These are phyloP conservation scores for Gossypium turneri DNA, from an alignment of 345 rosid genomes.

Conservation along the genomic window DNA sequence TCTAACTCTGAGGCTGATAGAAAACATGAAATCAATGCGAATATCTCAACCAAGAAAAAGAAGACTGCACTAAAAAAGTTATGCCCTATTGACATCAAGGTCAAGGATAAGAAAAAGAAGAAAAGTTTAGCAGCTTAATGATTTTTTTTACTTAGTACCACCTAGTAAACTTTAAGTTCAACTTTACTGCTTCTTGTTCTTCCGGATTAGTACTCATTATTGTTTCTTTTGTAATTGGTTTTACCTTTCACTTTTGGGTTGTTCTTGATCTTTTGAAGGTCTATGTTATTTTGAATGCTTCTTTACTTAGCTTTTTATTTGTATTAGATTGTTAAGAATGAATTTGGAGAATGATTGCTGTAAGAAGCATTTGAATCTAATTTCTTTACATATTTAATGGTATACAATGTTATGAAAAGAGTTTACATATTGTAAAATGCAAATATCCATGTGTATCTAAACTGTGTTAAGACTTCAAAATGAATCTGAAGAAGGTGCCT, in stretches of 20 bases:
- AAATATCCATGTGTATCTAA: background rate
- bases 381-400: background rate
- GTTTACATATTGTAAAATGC: background rate
- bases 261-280: background rate
- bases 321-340: background rate
- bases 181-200: background rate
- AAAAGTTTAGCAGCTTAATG: conserved; percentile 11
- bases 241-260: conserved; percentile 11
- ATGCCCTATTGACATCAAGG: conserved; percentile 10
- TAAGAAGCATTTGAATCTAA: background rate
- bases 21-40: conserved; percentile 32
- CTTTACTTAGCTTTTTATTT: background rate
- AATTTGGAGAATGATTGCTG: background rate
- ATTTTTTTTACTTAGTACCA: background rate
- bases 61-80: conserved; percentile 11
- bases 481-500: background rate
- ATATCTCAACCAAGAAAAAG: conserved; percentile 11
- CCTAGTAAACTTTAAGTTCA: background rate
- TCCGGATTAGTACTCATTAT: background rate
- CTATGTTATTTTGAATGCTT: conserved; percentile 4
- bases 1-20: conserved; percentile 19
- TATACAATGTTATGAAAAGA: background rate
- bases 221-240: background rate
- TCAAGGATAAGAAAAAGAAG: conserved; percentile 24
- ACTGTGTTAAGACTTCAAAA: background rate